phyloP scores from a whole-genome alignment of 495 filamentous ascomycete species.

The Penicillium parvum region DNA sequence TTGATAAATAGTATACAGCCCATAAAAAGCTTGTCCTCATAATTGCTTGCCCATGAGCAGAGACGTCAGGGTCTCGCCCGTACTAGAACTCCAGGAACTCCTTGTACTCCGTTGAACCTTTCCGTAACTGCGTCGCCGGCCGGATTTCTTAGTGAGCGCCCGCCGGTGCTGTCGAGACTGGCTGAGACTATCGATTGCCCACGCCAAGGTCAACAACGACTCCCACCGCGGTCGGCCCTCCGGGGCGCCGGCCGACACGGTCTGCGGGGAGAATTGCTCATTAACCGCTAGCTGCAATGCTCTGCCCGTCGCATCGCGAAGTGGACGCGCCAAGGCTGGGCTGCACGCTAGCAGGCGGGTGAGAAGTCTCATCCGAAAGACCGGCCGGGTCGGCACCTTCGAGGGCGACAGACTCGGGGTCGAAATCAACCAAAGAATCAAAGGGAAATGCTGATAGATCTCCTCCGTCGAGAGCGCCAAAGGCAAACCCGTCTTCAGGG shows the following conservation, averaged over 20 bases:
- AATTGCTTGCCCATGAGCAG: conserved; percentile 33
- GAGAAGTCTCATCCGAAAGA: conserved; percentile 55
- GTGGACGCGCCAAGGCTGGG: conserved; percentile 86
- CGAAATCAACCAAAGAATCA: conserved; percentile 82
- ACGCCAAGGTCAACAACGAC: conserved; percentile 43
- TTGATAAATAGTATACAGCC: conserved; percentile 26
- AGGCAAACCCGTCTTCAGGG: conserved; percentile 72
- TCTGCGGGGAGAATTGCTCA: conserved; percentile 32
- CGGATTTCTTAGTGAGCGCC: conserved; percentile 17
- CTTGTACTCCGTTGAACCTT: conserved; percentile 29
- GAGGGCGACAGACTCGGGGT: conserved; percentile 54
- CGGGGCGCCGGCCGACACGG: conserved; percentile 28
- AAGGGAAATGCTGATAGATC: conserved; percentile 64
- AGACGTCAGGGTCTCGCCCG: conserved; percentile 32
- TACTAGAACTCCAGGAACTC: conserved; percentile 42
- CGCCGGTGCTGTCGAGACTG: conserved; percentile 31
- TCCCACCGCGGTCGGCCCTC: conserved; percentile 40
- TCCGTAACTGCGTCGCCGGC: conserved; percentile 37
- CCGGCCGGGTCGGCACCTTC: conserved; percentile 46
- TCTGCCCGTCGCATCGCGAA: conserved; percentile 85
- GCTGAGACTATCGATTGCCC: conserved; percentile 45
- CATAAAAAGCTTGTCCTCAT: conserved; percentile 19
- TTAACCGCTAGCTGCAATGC: conserved; percentile 66
- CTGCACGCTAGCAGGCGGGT: conserved; percentile 69
- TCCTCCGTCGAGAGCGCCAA: conserved; percentile 56